phyloP scores from a whole-genome alignment of 169 alveolate species.

The Eimeria acervulina region DNA sequence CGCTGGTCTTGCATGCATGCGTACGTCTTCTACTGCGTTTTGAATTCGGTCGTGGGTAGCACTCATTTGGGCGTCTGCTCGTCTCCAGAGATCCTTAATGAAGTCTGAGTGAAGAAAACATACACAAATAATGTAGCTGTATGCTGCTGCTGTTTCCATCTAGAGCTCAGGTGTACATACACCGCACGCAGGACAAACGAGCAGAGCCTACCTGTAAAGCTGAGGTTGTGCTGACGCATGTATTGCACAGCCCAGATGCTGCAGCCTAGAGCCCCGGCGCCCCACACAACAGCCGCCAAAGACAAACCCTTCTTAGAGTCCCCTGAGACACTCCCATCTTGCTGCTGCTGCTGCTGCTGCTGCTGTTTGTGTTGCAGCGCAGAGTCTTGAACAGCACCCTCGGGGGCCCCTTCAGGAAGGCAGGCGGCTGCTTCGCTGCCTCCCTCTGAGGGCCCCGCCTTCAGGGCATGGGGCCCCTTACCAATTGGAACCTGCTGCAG shows the following conservation, averaged over 20 bases:
- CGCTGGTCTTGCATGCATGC: not conserved
- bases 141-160: not conserved
- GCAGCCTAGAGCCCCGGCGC: conserved; percentile 43
- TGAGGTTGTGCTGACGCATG: conserved; percentile 52
- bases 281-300: conserved; percentile 8
- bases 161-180: not conserved
- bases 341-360: conserved; percentile 43
- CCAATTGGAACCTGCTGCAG: not conserved
- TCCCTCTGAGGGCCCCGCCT: not conserved
- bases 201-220: not conserved
- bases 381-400: not conserved
- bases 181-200: not conserved
- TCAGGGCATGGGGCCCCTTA: not conserved
- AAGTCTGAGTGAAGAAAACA: conserved; percentile 8
- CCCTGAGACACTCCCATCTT: not conserved
- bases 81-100: conserved; percentile 19
- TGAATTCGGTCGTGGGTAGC: conserved; percentile 15
- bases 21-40: conserved; percentile 52
- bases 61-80: conserved; percentile 44
- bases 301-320: not conserved
- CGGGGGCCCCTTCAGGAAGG: not conserved
- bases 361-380: not conserved
- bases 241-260: not conserved
- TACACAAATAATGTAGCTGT: not conserved
- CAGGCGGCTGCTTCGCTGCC: not conserved